Base-by-base conservation (phyloP, 441 rosid genomes). In the Manihot esculenta region DNA sequence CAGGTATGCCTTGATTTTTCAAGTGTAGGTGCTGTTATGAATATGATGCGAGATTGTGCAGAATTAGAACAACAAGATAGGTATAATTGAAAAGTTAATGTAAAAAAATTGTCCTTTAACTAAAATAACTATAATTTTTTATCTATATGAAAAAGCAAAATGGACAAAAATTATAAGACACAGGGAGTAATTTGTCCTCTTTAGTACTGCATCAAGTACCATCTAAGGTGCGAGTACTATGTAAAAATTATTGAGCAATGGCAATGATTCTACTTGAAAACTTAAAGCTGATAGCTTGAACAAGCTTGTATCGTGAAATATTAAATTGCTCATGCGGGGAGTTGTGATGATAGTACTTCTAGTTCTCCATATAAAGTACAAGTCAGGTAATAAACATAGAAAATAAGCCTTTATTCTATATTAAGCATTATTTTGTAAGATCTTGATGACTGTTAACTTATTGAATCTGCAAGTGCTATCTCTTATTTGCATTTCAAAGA, bases 1-100 rank as follows among this genome's bases (percentile, higher is more conserved):
- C 99, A 92, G 97, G 97, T 92, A 78, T 59, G 62, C 63, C 54
- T 41, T 10, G 42, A 27, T 73, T 33, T 30, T 59, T 44, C 26
- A 18, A 5, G 7, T 65, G 12, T 35, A 21, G 47, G 21, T 68
- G 55, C 45, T 56, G n/a, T 62, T 30, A 30, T 30, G 33, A 30
- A 30, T 66, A 35, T 30, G 45, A 53, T 62, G 41, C 27, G 11
- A 27, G 69, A 27, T 50, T n/a, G n/a, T n/a, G n/a, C n/a, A n/a
- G n/a, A n/a, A n/a, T n/a, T n/a, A n/a, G n/a, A n/a, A n/a, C n/a
- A n/a, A n/a, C n/a, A n/a, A n/a, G n/a, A n/a, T n/a, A n/a, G n/a
- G n/a, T n/a, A n/a, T n/a, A n/a, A n/a, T n/a, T n/a, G n/a, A n/a
- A n/a, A n/a, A n/a, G n/a, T n/a, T n/a, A n/a, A n/a, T n/a, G n/a